These are phyloP conservation scores for Jatropha curcas DNA, from an alignment of 345 rosid genomes.

Conservation along the genomic window DNA sequence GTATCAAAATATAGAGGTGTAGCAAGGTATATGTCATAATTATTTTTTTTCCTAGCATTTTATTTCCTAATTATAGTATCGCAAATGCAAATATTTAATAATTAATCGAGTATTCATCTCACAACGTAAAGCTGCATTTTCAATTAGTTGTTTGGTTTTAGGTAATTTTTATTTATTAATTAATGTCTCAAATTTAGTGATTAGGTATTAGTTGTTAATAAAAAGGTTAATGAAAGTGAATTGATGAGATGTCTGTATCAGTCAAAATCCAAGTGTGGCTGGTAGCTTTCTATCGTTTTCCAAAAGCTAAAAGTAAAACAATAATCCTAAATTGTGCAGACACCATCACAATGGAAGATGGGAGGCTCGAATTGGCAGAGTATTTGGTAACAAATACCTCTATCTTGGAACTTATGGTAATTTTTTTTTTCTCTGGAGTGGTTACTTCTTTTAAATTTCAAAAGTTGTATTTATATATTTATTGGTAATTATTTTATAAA, in stretches of 20 bases:
- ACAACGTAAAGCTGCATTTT: too few relatives aligned
- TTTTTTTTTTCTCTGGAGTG: background rate
- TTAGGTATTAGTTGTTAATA: background rate
- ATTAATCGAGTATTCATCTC: too few relatives aligned
- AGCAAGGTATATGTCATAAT: constrained; percentile 56
- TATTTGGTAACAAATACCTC: constrained; percentile 75
- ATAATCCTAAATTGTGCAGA: constrained; percentile 23
- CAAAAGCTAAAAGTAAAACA: background rate
- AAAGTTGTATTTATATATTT: background rate
- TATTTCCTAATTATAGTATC: background rate
- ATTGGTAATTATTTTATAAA: background rate
- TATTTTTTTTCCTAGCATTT: background rate
- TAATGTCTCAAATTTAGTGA: too few relatives aligned
- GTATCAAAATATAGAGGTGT: constrained; percentile 95
- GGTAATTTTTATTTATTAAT: too few relatives aligned
- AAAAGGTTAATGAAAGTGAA: background rate
- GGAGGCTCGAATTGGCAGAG: constrained; percentile 79
- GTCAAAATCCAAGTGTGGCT: too few relatives aligned
- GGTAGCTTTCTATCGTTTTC: too few relatives aligned
- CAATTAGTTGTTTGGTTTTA: too few relatives aligned
- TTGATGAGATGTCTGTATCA: background rate
- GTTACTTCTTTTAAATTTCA: too few relatives aligned
- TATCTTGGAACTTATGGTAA: constrained; percentile 76
- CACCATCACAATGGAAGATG: constrained; percentile 85
- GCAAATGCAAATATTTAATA: background rate